phyloP scores from a whole-genome alignment of 352 stramenopile genomes.

The Phytophthora sp. region DNA sequence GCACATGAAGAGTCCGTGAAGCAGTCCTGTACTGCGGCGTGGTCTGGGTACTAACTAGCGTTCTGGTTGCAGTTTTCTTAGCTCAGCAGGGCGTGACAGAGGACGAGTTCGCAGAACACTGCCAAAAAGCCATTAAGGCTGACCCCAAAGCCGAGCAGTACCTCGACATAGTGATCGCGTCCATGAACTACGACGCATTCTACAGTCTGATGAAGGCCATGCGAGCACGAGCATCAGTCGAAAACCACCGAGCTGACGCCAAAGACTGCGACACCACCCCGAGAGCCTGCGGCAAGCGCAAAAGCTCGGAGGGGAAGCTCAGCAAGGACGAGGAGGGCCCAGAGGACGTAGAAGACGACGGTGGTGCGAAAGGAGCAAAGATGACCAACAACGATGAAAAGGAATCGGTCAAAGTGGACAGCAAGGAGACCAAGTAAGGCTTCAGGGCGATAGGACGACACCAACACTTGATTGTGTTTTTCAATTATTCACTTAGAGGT shows the following conservation, averaged over 20 bases:
- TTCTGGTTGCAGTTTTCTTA: conserved; percentile 50
- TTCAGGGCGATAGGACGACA: not conserved
- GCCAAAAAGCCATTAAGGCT: conserved; percentile 53
- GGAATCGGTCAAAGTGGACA: conserved; percentile 24
- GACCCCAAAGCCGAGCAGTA: conserved; percentile 73
- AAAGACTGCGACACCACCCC: conserved; percentile 27
- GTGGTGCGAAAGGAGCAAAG: conserved; percentile 23
- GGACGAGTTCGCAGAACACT: conserved; percentile 63
- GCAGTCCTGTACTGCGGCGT: not conserved
- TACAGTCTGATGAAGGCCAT: conserved; percentile 78
- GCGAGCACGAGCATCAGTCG: conserved; percentile 53
- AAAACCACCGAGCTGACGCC: conserved; percentile 39
- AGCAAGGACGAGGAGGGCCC: conserved; percentile 32
- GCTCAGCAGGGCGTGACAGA: conserved; percentile 52
- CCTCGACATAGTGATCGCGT: conserved; percentile 77
- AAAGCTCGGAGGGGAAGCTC: conserved; percentile 24
- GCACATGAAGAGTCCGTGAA: conserved; percentile 56
- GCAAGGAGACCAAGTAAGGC: conserved; percentile 15
- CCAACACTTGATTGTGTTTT: conserved; percentile 3
- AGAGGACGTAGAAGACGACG: conserved; percentile 32
- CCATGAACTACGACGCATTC: conserved; percentile 82
- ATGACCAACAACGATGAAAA: conserved; percentile 27
- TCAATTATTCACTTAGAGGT: not conserved
- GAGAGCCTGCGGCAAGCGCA: conserved; percentile 24
- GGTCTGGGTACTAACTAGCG: not conserved